Conservation (phyloP, 192 early-diverging fungal species). For the Mortierella alpina region DNA sequence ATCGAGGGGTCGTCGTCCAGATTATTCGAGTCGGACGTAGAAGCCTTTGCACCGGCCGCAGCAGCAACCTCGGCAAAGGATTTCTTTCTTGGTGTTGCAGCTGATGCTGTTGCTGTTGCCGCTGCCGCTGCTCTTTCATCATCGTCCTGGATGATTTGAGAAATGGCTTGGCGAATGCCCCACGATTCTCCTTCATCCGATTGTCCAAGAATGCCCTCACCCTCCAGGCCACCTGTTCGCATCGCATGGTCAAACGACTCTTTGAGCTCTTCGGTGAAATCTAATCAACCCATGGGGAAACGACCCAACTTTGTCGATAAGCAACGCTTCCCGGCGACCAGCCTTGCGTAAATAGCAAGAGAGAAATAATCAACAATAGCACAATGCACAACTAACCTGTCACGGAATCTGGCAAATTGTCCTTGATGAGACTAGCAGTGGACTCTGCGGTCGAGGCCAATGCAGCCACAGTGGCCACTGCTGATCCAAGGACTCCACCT, state of each 20-base stretch:
- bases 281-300: background rate
- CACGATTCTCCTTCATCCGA: background rate
- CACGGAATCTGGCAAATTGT: conserved; percentile 16
- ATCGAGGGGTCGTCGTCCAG: too few relatives aligned
- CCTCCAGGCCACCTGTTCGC: background rate
- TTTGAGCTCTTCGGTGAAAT: conserved; percentile 11
- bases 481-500: conserved; percentile 14
- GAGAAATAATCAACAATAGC: background rate
- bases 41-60: too few relatives aligned
- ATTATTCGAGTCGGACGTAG: too few relatives aligned
- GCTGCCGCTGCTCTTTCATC: background rate
- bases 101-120: background rate
- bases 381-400: conserved; percentile 3
- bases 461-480: conserved; percentile 11
- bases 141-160: conserved; percentile 13
- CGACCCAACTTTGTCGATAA: background rate
- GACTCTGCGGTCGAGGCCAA: conserved; percentile 21
- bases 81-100: background rate
- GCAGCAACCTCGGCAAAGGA: too few relatives aligned
- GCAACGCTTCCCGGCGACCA: too few relatives aligned
- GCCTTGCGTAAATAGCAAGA: background rate
- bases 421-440: conserved; percentile 9
- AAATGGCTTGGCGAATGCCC: conserved; percentile 12
- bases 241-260: conserved; percentile 29
- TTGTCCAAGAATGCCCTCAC: background rate